Evolutionary conservation across 129 eudicot species (phyloP).

Genomic region (Ambrosia artemisiifolia): DNA sequence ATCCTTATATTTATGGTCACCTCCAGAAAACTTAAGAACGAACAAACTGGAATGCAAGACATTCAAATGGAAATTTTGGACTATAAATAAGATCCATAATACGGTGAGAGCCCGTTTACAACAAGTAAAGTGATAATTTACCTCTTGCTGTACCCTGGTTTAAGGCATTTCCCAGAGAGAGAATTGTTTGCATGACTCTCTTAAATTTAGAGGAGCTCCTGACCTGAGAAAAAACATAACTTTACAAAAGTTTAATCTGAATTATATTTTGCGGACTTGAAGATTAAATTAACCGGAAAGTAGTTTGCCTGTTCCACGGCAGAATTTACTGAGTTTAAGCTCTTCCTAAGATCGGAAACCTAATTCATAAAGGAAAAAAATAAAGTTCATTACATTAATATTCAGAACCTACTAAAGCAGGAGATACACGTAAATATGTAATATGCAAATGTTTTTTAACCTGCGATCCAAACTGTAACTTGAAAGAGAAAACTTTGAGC

Average conservation of each 20-base stretch:
- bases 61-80: neutral
- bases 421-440: neutral
- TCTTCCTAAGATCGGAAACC: constrained; percentile 77
- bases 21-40: neutral
- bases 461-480: constrained; percentile 72
- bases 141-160: constrained; percentile 98
- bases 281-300: constrained; percentile 6
- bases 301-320: constrained; percentile 76
- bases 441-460: constrained; percentile 29
- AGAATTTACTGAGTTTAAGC: constrained; percentile 62
- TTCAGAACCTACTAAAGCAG: constrained; percentile 11
- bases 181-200: constrained; percentile 88
- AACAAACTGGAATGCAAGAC: neutral
- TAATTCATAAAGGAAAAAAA: constrained; percentile 17
- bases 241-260: neutral
- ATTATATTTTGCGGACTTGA: neutral
- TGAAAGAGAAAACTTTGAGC: constrained; percentile 81
- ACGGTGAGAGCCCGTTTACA: neutral
- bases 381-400: constrained; percentile 4
- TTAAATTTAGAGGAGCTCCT: constrained; percentile 74
- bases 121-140: constrained; percentile 22
- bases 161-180: constrained; percentile 86
- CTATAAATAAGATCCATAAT: constrained; percentile 2
- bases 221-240: constrained; percentile 47
- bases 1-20: neutral